Evolutionary conservation across 108 stramenopile genomes (phyloP), one percentile per base, ranked within the genome.

Genomic region (Pseudonitzschia pungens): DNA sequence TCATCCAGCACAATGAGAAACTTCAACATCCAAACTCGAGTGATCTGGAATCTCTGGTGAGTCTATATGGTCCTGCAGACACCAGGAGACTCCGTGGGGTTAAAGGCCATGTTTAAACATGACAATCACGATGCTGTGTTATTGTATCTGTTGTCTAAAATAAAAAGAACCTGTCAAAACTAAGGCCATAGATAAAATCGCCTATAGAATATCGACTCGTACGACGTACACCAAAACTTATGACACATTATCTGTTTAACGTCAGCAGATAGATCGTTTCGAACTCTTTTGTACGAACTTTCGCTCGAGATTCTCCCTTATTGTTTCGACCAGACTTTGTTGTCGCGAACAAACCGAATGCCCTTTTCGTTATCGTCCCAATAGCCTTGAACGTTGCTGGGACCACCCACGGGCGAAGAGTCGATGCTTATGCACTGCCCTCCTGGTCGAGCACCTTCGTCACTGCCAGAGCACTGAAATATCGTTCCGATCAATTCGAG

Each of bases 371-470:
- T 33, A 3, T 31, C 60, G 32, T 79, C 79, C 77, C 71, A 83
- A 20, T 68, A 65, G 14, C 83, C 86, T 58, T 72, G 65, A 11
- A 82, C 51, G 66, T 81, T 76, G 57, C 64, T 69, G 24, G 88
- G 88, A 12, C 88, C 88, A 26, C 88, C 86, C 54, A 86, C 83
- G 68, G 84, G 82, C 28, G 82, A 70, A 67, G 87, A 89, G 70
- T 89, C 88, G 4, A 89, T 77, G 21, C 67, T 68, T 29, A 84
- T 83, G 21, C 72, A 32, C 77, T 78, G 62, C 75, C 59, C 32
- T 75, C 71, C 63, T 73, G 81, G 42, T 73, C 77, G 18, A 32
- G 18, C 45, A 77, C 21, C 16, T 33, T 77, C 76, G 15, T 14
- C 27, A 18, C 45, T 48, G 18, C 45, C 45, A 11, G 45, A 18